Evolutionary conservation across 139 green algal genomes (phyloP).

Genomic region (Coelastrella sp.): DNA sequence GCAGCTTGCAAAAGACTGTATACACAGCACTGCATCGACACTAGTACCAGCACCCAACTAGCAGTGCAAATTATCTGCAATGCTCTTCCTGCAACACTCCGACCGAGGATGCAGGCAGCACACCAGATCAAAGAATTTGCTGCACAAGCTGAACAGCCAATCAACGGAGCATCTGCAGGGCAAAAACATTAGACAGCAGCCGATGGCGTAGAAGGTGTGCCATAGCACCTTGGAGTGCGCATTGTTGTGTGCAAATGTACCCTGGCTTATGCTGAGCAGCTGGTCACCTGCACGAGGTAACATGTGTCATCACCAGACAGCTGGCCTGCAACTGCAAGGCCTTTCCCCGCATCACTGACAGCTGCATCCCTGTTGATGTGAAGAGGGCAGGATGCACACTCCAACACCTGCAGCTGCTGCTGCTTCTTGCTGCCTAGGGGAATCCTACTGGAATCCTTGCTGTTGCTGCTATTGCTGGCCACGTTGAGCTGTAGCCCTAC

Average conservation of each 20-base stretch:
- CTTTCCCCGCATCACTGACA: constrained; percentile 14
- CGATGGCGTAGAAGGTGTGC: not conserved
- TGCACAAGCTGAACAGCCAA: too few species aligned
- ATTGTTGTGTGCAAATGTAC: not conserved
- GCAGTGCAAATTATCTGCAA: not conserved
- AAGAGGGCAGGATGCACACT: not conserved
- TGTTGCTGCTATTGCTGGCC: not conserved
- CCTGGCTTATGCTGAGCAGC: not conserved
- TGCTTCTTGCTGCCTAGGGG: not conserved
- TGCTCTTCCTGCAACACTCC: not conserved
- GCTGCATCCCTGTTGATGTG: constrained; percentile 36
- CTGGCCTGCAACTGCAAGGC: not conserved
- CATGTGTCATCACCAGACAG: constrained; percentile 9
- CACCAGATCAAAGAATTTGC: not conserved
- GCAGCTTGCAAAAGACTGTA: not conserved
- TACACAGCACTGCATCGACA: not conserved
- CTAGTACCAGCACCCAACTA: not conserved
- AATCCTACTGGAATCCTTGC: not conserved
- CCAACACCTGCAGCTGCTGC: constrained; percentile 8
- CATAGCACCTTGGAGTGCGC: not conserved
- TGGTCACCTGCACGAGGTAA: not conserved
- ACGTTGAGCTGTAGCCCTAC: not conserved
- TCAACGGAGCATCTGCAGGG: too few species aligned
- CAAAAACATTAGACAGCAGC: not conserved
- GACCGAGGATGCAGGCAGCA: not conserved